These are phyloP conservation scores for Dioscorea alata DNA, from an alignment of 106 monocot genomes.

Conservation along the genomic window DNA sequence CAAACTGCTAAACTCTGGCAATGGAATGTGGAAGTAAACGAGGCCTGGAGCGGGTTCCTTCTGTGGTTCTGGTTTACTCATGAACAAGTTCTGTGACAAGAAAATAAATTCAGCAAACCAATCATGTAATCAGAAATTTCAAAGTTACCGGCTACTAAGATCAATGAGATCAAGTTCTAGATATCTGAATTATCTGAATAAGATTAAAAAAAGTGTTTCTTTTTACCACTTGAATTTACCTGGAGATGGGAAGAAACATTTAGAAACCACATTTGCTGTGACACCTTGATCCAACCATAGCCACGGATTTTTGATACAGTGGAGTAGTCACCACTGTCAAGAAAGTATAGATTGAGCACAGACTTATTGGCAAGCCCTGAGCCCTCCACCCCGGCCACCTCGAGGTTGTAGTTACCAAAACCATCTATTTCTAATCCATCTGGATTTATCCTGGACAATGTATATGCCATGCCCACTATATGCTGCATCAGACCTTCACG, in stretches of 20 bases:
- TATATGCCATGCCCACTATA: conserved; percentile 47
- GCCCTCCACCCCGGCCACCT: conserved; percentile 45
- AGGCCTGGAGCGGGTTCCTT: conserved; percentile 66
- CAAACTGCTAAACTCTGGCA: conserved; percentile 63
- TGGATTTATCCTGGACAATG: conserved; percentile 70
- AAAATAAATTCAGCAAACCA: background rate
- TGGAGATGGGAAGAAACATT: conserved; percentile 54
- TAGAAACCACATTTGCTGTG: conserved; percentile 91
- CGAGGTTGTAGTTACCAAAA: conserved; percentile 84
- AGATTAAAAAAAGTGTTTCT: too few relatives aligned
- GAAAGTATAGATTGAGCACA: conserved; percentile 84
- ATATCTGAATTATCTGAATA: too few relatives aligned
- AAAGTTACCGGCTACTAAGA: too few relatives aligned
- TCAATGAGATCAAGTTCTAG: background rate
- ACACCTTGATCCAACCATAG: conserved; percentile 90
- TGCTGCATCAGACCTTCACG: conserved; percentile 74
- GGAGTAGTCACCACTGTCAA: conserved; percentile 93
- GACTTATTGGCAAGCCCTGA: conserved; percentile 64
- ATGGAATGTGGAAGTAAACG: conserved; percentile 85
- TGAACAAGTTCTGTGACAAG: conserved; percentile 50
- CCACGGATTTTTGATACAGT: conserved; percentile 38
- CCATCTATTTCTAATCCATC: conserved; percentile 59
- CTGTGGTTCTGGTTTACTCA: conserved; percentile 32
- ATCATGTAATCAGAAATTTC: too few relatives aligned
- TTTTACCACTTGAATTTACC: conserved; percentile 14